phyloP scores from a whole-genome alignment of 208 protist genomes.

The Sergeia podlipaevii region DNA sequence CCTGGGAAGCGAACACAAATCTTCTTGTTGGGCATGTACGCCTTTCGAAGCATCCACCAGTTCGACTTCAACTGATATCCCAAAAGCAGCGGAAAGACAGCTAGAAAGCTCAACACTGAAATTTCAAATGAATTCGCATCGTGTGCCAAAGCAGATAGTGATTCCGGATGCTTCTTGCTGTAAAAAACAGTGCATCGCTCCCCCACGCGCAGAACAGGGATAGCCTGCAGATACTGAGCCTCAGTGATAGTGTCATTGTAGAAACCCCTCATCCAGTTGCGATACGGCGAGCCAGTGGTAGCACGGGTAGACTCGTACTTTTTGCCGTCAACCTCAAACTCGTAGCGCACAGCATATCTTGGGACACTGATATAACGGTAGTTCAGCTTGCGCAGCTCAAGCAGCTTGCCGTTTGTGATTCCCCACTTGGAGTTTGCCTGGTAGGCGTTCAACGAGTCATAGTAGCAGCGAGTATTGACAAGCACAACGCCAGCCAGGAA shows the following conservation, averaged over 20 bases:
- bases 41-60: constrained; percentile 73
- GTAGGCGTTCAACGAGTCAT: constrained; percentile 65
- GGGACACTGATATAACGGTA: constrained; percentile 86
- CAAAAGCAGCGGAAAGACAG: constrained; percentile 79
- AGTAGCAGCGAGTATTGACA: constrained; percentile 80
- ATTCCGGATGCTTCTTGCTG: constrained; percentile 68
- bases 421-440: constrained; percentile 64
- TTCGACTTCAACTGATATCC: constrained; percentile 80
- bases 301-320: constrained; percentile 69
- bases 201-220: constrained; percentile 76
- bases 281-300: constrained; percentile 81
- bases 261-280: constrained; percentile 69
- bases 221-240: constrained; percentile 85
- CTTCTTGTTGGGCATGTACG: constrained; percentile 77
- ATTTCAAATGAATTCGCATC: constrained; percentile 90
- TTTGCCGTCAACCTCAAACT: constrained; percentile 82
- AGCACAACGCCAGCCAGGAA: constrained; percentile 56
- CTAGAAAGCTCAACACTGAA: constrained; percentile 68
- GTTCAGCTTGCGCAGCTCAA: constrained; percentile 84
- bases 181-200: constrained; percentile 85
- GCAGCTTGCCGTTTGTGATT: constrained; percentile 65
- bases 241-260: constrained; percentile 89
- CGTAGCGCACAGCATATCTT: constrained; percentile 79
- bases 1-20: constrained; percentile 71
- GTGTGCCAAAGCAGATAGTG: constrained; percentile 72